Percentiles rank a stretch among this genome's conserved stretches.
These are phyloP conservation scores for Cordyceps sp. DNA, from an alignment of 2,329 filamentous ascomycete genomes.

Conservation along the genomic window DNA sequence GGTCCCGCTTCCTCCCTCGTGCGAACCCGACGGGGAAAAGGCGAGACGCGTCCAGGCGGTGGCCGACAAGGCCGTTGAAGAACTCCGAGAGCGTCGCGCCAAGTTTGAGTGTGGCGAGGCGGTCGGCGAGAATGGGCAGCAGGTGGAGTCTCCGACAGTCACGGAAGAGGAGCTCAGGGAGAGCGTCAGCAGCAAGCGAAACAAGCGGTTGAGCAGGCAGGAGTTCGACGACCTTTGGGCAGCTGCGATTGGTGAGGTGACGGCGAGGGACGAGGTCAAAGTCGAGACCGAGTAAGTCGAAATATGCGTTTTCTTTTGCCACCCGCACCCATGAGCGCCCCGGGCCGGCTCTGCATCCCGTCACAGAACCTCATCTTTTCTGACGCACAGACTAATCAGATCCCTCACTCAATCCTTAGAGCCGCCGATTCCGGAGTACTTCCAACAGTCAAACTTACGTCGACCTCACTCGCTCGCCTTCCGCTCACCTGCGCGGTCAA, in stretches of 20 bases:
- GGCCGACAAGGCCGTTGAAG: constrained; percentile 73
- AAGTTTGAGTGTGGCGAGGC: constrained; percentile 80
- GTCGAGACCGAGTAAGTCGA: constrained; percentile 38
- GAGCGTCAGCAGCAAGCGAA: constrained; percentile 56
- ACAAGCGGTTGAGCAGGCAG: constrained; percentile 66
- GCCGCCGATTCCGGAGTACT: constrained; percentile 44
- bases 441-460: constrained; percentile 48
- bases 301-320: too few species aligned
- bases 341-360: too few species aligned
- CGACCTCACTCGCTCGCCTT: constrained; percentile 82
- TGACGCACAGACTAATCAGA: constrained; percentile 75
- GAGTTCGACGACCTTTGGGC: constrained; percentile 87
- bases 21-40: constrained; percentile 89
- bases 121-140: constrained; percentile 41
- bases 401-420: constrained; percentile 56
- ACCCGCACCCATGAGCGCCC: too few species aligned
- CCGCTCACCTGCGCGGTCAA: constrained; percentile 69
- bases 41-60: constrained; percentile 73
- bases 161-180: constrained; percentile 63
- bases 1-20: constrained; percentile 74
- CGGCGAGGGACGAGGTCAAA: constrained; percentile 42
- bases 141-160: constrained; percentile 38
- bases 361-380: constrained; percentile 17
- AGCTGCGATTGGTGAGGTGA: constrained; percentile 57
- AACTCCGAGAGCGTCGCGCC: constrained; percentile 69